Percentiles rank a stretch among this genome's conserved stretches.
Evolutionary conservation across 371 early-diverging fungal genomes (phyloP).

Genomic region (Entomophthora muscae): DNA sequence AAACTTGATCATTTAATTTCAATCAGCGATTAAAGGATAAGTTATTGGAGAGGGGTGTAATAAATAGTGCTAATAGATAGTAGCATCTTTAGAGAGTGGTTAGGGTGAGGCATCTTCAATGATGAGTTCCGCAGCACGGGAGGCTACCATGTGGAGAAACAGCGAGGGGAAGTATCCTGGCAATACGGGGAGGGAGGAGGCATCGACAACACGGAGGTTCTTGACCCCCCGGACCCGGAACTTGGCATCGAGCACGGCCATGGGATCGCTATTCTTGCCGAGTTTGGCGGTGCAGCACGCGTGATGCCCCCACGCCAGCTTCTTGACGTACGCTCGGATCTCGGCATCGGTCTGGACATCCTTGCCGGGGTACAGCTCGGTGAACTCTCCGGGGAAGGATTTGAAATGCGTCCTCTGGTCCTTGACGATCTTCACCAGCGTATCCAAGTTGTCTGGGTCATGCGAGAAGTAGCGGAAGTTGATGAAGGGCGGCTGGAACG

Average conservation of each 20-base stretch:
- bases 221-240: constrained; percentile 20
- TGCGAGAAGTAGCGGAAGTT: too few species aligned
- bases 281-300: constrained; percentile 16
- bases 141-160: constrained; percentile 14
- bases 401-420: too few species aligned
- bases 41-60: too few species aligned
- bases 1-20: too few species aligned
- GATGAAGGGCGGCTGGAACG: too few species aligned
- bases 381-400: not conserved
- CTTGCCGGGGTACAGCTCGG: not conserved
- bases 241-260: constrained; percentile 20
- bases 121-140: constrained; percentile 11
- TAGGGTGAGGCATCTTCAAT: not conserved
- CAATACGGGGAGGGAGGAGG: constrained; percentile 22
- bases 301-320: too few species aligned
- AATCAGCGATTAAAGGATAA: too few species aligned
- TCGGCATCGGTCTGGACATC: not conserved
- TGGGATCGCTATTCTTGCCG: constrained; percentile 14
- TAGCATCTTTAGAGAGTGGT: too few species aligned
- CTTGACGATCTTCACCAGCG: too few species aligned
- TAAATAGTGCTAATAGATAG: too few species aligned
- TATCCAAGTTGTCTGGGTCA: too few species aligned
- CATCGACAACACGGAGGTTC: constrained; percentile 24
- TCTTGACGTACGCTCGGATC: not conserved
- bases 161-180: constrained; percentile 7